A percentile compares a stretch with the other conserved stretches of the same genome.
Conservation (phyloP, 345 rosid genomes). For the Erodium maritimum region DNA sequence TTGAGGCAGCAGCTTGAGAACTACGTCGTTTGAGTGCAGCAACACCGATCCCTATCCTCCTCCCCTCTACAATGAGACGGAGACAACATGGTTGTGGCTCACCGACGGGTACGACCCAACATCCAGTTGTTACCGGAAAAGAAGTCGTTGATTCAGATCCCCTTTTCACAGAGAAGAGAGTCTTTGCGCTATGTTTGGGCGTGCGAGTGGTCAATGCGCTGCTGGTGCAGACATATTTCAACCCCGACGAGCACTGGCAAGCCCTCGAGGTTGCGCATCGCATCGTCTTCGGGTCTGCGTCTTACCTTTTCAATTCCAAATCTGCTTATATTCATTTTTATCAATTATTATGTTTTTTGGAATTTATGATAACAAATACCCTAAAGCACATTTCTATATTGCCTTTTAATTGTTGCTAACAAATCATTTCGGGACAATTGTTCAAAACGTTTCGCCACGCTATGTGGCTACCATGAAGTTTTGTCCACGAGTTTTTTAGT, state of each 20-base stretch:
- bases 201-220: slow-evolving; percentile 49
- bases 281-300: slow-evolving; percentile 56
- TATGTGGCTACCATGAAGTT: too few relatives aligned
- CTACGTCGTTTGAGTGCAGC: too few relatives aligned
- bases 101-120: background rate
- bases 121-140: background rate
- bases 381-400: too few relatives aligned
- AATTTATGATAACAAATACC: too few relatives aligned
- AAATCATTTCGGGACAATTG: too few relatives aligned
- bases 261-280: slow-evolving; percentile 79
- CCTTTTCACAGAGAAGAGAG: slow-evolving; percentile 17
- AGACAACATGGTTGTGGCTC: slow-evolving; percentile 11
- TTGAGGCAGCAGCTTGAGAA: too few relatives aligned
- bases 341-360: background rate
- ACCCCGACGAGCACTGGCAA: slow-evolving; percentile 96
- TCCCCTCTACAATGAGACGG: slow-evolving; percentile 28
- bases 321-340: too few relatives aligned
- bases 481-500: too few relatives aligned
- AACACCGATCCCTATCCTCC: too few relatives aligned
- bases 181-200: slow-evolving; percentile 45
- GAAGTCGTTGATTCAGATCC: slow-evolving; percentile 4
- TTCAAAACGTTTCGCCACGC: too few relatives aligned
- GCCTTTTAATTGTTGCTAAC: too few relatives aligned
- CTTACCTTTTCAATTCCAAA: background rate
- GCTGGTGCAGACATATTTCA: slow-evolving; percentile 74